Evolutionary conservation across 163 green algal genomes (phyloP), one percentile per base, ranked within the genome.

Genomic region (Scenedesmus sp.): DNA sequence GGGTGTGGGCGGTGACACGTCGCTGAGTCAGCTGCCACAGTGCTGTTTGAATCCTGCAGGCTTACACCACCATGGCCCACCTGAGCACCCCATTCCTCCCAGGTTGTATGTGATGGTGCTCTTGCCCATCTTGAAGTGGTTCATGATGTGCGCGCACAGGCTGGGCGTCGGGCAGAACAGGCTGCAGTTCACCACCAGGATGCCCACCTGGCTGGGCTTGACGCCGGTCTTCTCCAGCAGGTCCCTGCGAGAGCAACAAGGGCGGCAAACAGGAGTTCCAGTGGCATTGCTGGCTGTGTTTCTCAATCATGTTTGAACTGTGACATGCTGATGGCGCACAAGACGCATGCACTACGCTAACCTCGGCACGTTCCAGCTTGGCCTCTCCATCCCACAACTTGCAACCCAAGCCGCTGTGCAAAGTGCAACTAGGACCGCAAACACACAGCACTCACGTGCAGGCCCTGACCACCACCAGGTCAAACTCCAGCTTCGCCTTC

Each of bases 151-250:
- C n/a, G 95, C 96, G 13, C 95, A 96, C 61, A 99, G 95, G 30
- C 95, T 98, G 72, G 98, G 98, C 1, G 98, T 99, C 43, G 98
- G 98, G 94, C 98, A 98, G 96, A 99, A 99, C 40, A 99, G 94
- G 53, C 91, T 97, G 96, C 98, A 99, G 95, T 99, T 99, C n/a
- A 99, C 95, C 37, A 99, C 94, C 65, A 99, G 92, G 76, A 99
- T 97, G 93, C 97, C 97, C 20, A 99, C 95, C 83, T 98, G 86
- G 42, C 88, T 89, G 43, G 90, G 90, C 4, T 83, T 56, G 10
- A 98, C 91, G 83, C 93, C 93, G 24, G 94, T 96, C 88, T 94
- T 94, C 33, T 94, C 49, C 40, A 98, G 92, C 72, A 97, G 86
- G 37, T 98, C 92, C 15, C 95, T 93, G 79, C 95, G 37, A 9